phyloP scores from a whole-genome alignment of 2,329 filamentous ascomycete species.

The Rutstroemia sp. region DNA sequence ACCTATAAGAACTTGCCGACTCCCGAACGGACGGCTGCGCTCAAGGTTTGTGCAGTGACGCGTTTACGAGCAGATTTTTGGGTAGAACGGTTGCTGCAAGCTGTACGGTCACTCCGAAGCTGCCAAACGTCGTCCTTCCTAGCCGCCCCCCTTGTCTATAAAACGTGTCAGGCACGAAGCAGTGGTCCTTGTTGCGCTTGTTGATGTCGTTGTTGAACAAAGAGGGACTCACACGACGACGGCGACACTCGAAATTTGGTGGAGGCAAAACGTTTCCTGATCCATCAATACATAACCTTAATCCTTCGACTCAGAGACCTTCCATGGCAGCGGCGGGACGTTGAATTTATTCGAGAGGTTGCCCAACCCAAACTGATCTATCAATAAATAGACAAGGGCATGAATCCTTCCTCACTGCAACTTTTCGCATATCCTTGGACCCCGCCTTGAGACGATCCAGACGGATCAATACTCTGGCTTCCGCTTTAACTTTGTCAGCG shows the following conservation, averaged over 20 bases:
- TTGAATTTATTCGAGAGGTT: neutral
- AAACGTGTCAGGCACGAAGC: neutral
- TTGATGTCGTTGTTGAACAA: too few species aligned
- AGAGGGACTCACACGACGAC: too few species aligned
- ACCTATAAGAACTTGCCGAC: neutral
- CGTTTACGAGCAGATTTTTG: neutral
- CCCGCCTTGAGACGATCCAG: conserved; percentile 5
- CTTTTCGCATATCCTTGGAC: conserved; percentile 1
- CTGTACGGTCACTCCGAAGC: conserved; percentile 1
- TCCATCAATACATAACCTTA: neutral
- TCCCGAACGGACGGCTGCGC: conserved; percentile 3
- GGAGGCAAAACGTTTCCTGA: neutral
- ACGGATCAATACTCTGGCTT: conserved; percentile 1
- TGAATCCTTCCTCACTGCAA: conserved; percentile 6
- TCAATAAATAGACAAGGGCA: conserved; percentile 8
- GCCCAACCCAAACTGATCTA: conserved; percentile 2
- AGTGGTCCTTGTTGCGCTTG: neutral
- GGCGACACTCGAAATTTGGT: too few species aligned
- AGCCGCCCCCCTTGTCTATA: neutral
- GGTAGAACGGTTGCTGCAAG: conserved; percentile 5
- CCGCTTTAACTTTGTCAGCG: conserved; percentile 2
- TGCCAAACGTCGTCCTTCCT: neutral
- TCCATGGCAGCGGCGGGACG: neutral
- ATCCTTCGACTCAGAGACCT: neutral
- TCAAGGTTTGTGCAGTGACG: conserved; percentile 3